Conservation (phyloP, 768 basidiomycete species). For the Phanerochaete sordida region DNA sequence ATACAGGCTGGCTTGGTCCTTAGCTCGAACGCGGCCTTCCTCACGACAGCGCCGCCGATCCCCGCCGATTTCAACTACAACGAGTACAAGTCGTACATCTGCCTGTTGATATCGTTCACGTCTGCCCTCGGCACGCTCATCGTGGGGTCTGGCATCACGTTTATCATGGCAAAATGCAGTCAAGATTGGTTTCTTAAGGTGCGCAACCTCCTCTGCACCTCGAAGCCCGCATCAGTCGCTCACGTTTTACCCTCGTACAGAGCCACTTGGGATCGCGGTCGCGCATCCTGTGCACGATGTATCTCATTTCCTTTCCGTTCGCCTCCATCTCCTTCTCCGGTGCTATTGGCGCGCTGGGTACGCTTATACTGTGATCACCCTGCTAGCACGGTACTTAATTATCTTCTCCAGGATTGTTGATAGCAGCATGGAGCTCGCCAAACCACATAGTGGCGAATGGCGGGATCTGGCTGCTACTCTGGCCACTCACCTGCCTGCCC, state of each 20-base stretch:
- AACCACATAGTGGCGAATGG: background rate
- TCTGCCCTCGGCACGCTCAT: constrained; percentile 6
- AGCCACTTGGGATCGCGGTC: constrained; percentile 4
- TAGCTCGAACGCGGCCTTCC: constrained; percentile 3
- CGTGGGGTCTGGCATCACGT: constrained; percentile 7
- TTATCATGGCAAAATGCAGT: background rate
- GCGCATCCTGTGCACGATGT: constrained; percentile 6
- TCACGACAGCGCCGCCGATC: constrained; percentile 6
- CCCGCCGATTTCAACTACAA: constrained; percentile 4
- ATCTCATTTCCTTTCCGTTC: constrained; percentile 4
- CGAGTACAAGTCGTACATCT: background rate
- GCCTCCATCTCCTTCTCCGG: constrained; percentile 4
- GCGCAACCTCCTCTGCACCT: background rate
- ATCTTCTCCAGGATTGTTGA: background rate
- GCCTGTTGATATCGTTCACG: constrained; percentile 4
- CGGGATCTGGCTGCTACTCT: background rate
- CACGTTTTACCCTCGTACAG: background rate
- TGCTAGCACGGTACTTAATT: background rate
- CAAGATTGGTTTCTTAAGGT: constrained; percentile 1
- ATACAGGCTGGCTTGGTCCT: constrained; percentile 9
- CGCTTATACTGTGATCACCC: background rate
- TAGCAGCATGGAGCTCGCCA: background rate
- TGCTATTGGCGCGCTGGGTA: background rate
- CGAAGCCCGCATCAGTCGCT: too few relatives aligned
- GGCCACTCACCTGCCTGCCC: background rate